Base-by-base conservation (phyloP, 2,329 filamentous ascomycete genomes). In the Verticillium klebahnii region DNA sequence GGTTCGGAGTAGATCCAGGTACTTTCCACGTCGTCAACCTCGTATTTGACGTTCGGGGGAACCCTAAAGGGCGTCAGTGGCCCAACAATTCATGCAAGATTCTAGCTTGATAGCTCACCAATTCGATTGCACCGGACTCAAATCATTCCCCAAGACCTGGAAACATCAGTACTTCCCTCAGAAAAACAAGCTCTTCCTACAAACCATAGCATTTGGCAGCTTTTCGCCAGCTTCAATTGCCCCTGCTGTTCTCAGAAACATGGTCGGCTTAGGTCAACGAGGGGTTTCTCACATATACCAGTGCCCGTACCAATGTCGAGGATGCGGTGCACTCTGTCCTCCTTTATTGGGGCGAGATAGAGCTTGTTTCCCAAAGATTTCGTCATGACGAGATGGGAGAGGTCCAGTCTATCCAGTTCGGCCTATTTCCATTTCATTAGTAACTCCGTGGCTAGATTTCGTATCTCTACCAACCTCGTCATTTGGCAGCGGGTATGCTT, bases 21-120 rank as follows among this genome's bases (percentile, higher is more conserved):
- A 9, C 69, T 77, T 63, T 84, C 84, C 56, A 84, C 82, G 68
- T 90, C 86, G 68, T 89, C 87, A 56, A 89, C 82, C 62, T 88
- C 57, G 3, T 85, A 86, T 23, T 75, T 75, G 34, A 72, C 34
- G 52, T 89, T 89, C 39, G 79, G 77, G 2, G 85, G 85, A 1
- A 87, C 78, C 74, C 82, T 83, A 25, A 72, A 74, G 8, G 58
- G 76, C 72, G 64, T 85, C 84, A 64, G 86, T 85, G 57, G 83
- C 80, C 84, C 82, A 85, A 60, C 29, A 29, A 29, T 29, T 1
- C 29, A 29, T 29, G 5, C 29, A 29, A 29, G 29, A 29, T 3
- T 29, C 29, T 29, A 6, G 5, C 29, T 29, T 29, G 5, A 6
- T 29, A 29, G 29, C 29, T 29, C 29, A 29, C 29, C 29, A 29